Base-by-base conservation (phyloP, 768 basidiomycete genomes). In the Exidia glandulosa region DNA sequence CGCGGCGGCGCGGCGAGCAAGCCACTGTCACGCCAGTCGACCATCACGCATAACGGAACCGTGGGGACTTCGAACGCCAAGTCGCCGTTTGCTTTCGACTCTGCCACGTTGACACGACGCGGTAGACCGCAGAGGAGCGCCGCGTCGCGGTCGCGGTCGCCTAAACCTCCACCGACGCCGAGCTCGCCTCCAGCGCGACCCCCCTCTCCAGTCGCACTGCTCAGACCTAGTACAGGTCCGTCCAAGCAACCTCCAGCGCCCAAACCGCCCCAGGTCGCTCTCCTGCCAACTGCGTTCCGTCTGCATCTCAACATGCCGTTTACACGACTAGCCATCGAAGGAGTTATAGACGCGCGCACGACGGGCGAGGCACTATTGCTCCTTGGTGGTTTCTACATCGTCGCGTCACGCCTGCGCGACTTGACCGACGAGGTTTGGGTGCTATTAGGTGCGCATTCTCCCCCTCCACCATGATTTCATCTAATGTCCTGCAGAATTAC, bases 311-410 rank as follows among this genome's bases (percentile, higher is more conserved):
- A 73, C 3, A 37, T 84, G 27, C 79, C 79, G 4, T 71, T 77
- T 32, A 73, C 73, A 7, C 66, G 71, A 19, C 68, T 68, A 48
- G 62, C 67, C 31, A 81, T 76, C 72, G 73, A 70, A 33, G 78
- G 87, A 63, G 75, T 75, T n/a, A 77, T 86, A 31, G 86, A 89
- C 63, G 72, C 79, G 31, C 75, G 86, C 62, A 79, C 81, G 62
- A 76, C 83, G 25, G 80, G 79, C 12, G 89, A 92, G 72, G 81
- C 79, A 6, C n/a, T 77, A 31, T 67, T 90, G 3, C 77, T 92
- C 5, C 69, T 89, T n/a, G 76, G 74, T 19, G 86, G 86, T 23
- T 74, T 89, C 19, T 70, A 80, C 36, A 82, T 77, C 62, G 81
- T 82, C 30, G 77, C 82, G 4, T 73, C 72, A 60, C 79, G 79